Percentiles rank a stretch among this genome's conserved stretches.
phyloP scores from a whole-genome alignment of 139 green algal genomes.

The Chlorella sorokiniana region DNA sequence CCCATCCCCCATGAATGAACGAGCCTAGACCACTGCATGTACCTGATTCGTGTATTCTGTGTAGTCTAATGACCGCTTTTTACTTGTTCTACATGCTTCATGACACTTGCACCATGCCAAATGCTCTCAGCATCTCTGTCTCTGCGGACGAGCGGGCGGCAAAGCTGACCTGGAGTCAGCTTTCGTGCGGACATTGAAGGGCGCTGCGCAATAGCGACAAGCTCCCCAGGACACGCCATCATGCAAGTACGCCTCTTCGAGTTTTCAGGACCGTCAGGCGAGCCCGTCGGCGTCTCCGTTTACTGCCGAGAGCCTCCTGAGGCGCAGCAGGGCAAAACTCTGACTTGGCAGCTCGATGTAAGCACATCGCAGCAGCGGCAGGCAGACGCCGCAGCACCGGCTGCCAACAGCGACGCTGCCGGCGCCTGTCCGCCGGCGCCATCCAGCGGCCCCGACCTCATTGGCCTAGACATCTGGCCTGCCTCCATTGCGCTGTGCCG shows the following conservation, averaged over 20 bases:
- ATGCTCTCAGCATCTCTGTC: no score
- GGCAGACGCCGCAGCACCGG: neutral
- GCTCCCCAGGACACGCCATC: no score
- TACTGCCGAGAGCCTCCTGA: neutral
- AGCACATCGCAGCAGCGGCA: neutral
- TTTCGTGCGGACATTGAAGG: no score
- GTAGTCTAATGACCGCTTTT: no score
- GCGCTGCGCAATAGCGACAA: no score
- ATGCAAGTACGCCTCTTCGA: conserved; percentile 3
- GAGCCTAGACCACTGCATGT: neutral
- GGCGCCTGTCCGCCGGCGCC: neutral
- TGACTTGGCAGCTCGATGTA: conserved; percentile 9
- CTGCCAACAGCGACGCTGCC: neutral
- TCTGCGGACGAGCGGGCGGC: no score
- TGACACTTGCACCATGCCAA: no score
- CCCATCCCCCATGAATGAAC: neutral
- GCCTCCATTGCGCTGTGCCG: conserved; percentile 25
- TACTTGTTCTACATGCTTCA: no score
- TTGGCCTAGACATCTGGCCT: conserved; percentile 37
- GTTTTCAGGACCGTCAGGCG: neutral
- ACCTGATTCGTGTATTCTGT: no score
- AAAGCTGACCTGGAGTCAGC: no score
- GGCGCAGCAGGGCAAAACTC: neutral
- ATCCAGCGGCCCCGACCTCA: neutral
- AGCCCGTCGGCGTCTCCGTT: neutral